A percentile compares a stretch with the other conserved stretches of the same genome.
These are phyloP conservation scores for Alternaria viburni DNA, from an alignment of 2,329 filamentous ascomycete genomes.

Conservation along the genomic window DNA sequence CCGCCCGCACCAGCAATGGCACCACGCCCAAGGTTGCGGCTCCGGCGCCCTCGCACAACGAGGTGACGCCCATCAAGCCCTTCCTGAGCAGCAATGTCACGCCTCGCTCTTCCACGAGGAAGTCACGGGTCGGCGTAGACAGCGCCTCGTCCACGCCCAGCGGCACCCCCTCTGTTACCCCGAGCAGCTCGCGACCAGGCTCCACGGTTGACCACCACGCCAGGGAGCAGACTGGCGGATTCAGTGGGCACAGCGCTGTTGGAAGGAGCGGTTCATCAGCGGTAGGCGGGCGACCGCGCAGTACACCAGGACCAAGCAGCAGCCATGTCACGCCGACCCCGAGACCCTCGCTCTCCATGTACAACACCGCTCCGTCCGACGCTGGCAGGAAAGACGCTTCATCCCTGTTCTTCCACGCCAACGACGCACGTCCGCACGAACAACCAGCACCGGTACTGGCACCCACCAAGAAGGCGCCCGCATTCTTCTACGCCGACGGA, in stretches of 20 bases:
- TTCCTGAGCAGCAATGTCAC: slow-evolving; percentile 74
- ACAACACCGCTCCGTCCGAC: slow-evolving; percentile 37
- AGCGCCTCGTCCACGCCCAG: slow-evolving; percentile 71
- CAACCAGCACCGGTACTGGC: slow-evolving; percentile 33
- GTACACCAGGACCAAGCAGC: slow-evolving; percentile 40
- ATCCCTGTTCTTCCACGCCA: slow-evolving; percentile 91
- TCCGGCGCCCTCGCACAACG: slow-evolving; percentile 52
- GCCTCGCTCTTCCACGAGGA: slow-evolving; percentile 77
- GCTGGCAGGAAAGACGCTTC: slow-evolving; percentile 38
- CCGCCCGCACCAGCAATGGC: slow-evolving; percentile 34
- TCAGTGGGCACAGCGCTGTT: slow-evolving; percentile 30
- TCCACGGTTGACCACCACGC: slow-evolving; percentile 37
- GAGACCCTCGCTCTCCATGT: slow-evolving; percentile 30
- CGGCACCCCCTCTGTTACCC: slow-evolving; percentile 60
- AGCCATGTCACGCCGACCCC: slow-evolving; percentile 29
- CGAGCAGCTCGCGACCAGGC: slow-evolving; percentile 42
- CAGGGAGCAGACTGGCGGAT: slow-evolving; percentile 36
- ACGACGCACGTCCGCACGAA: slow-evolving; percentile 63
- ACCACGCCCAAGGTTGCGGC: slow-evolving; percentile 41
- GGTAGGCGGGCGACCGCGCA: slow-evolving; percentile 44
- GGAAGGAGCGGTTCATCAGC: slow-evolving; percentile 26
- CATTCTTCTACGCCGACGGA: slow-evolving; percentile 61
- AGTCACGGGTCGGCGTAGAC: slow-evolving; percentile 67
- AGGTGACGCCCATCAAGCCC: slow-evolving; percentile 60
- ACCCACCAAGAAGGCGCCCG: slow-evolving; percentile 52